Conservation (phyloP, 1,284 basidiomycete species). For the Ceraceosorus guamensis region DNA sequence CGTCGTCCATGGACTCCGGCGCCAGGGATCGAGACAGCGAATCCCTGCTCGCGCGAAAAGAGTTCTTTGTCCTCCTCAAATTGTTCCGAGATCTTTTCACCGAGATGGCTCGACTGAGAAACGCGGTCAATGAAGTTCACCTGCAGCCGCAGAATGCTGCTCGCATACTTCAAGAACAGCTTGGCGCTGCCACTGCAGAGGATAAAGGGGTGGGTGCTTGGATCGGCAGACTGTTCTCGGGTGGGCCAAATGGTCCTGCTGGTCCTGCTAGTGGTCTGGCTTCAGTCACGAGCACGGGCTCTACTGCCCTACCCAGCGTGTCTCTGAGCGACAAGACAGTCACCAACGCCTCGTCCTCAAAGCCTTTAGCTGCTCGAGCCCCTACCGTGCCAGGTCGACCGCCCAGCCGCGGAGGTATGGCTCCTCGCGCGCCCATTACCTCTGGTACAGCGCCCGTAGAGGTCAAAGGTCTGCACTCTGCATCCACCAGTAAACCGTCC, state of each 20-base stretch:
- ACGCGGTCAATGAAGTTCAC: constrained; percentile 79
- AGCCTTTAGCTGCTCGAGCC: background rate
- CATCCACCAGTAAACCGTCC: too few relatives aligned
- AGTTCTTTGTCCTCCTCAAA: constrained; percentile 75
- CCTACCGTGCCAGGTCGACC: background rate
- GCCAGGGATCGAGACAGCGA: constrained; percentile 8
- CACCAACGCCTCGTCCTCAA: background rate
- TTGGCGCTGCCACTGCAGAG: constrained; percentile 24
- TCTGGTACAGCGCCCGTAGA: constrained; percentile 31
- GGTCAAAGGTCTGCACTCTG: constrained; percentile 23
- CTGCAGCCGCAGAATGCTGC: constrained; percentile 68
- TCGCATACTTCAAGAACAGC: constrained; percentile 39
- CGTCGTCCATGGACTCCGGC: constrained; percentile 3
- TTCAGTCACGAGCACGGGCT: background rate
- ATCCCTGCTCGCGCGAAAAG: constrained; percentile 64
- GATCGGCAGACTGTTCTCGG: constrained; percentile 30
- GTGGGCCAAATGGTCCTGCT: constrained; percentile 4
- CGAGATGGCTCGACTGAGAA: constrained; percentile 74
- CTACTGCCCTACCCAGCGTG: background rate
- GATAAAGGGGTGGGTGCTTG: constrained; percentile 21
- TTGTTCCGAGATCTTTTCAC: constrained; percentile 75
- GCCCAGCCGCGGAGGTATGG: background rate
- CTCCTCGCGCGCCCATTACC: constrained; percentile 27
- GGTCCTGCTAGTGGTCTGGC: background rate
- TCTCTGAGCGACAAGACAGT: background rate